Evolutionary conservation across 768 basidiomycete genomes (phyloP), one percentile per base, ranked within the genome.

Genomic region (Boletus subparvulus): DNA sequence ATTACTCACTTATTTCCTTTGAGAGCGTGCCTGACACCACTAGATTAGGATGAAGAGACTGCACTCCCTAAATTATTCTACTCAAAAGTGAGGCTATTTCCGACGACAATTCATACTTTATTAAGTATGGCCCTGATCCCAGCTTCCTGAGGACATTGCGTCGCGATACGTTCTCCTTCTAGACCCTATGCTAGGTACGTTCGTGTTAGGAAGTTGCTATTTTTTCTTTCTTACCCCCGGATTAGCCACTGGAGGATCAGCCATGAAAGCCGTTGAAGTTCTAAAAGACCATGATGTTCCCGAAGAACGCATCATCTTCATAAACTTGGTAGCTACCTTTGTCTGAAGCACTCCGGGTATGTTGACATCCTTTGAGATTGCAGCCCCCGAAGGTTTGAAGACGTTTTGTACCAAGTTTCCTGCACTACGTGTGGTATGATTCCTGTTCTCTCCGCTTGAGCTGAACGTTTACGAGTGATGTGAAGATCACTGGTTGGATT

Each of bases 241-340:
- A 39, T 28, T 61, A 82, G 96, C 96, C 0, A 98, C 96, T 1
- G 97, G 97, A 26, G 97, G 97, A 44, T 98, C 95, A 6, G 96
- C 95, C 9, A 94, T 95, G 74, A 98, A 98, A 70, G 97, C 97
- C 0, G 90, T 98, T 50, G 96, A 98, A 70, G 90, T 98, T 4
- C 78, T 98, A 13, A 85, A 89, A 73, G 90, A 93, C 45, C 87
- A 93, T 65, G 92, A 91, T 19, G 97, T 99, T 32, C 88, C 91
- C 16, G 93, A 97, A 73, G 94, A 97, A 56, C 84, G 93, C 54
- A 96, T 98, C 58, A 90, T 97, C 61, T 97, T 98, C 73, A 83
- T 97, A 57, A 96, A 98, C 69, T 74, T 98, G 69, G 94, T 93
- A 63, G 40, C n/a, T 42, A 39, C 28, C 26, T 26, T 55, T 19